Evolutionary conservation across 805 yeast genomes (phyloP), one percentile per base, ranked within the genome.

Genomic region (Priceomyces carsonii): DNA sequence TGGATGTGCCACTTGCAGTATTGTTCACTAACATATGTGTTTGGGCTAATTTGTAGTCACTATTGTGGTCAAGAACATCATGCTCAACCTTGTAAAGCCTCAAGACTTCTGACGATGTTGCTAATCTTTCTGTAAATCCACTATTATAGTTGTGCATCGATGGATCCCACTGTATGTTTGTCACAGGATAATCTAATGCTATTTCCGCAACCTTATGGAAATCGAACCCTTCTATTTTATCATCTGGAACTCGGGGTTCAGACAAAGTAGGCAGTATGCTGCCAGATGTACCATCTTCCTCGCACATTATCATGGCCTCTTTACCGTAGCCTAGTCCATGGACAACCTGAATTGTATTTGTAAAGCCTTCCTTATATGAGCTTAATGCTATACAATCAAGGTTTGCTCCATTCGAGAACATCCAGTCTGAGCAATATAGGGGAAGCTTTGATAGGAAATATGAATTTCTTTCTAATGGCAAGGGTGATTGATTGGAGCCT

Each of bases 301-400:
- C 56, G 17, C 40, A 50, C 24, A 36, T 47, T 3, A 39, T 30
- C 6, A 48, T 47, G 12, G 51, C 44, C 6, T 53, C 59, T 21
- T 42, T 38, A 5, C 57, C 60, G 39, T 57, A 59, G 9, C 40
- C 37, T n/a, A 51, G 32, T 6, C 66, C 68, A 37, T 53, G 65
- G 6, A 61, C 44, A 14, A 83, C 58, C 50, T 79, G 80, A 17
- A 89, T 55, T 45, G 77, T 76, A 59, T 90, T 90, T 26, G 71
- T 65, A 18, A 79, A 66, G 33, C 87, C 95, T 56, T 90, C 97
- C 39, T 85, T 75, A 54, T 80, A 87, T 0, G 95, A 75, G n/a
- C 82, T 72, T n/a, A 83, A 54, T 0, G 87, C 93, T 6, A 85
- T 59, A 30, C 71, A 63, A 6, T 79, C 80, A 8, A 51, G 40